Evolutionary conservation across 768 basidiomycete species (phyloP).

Genomic region (Imleria badia): DNA sequence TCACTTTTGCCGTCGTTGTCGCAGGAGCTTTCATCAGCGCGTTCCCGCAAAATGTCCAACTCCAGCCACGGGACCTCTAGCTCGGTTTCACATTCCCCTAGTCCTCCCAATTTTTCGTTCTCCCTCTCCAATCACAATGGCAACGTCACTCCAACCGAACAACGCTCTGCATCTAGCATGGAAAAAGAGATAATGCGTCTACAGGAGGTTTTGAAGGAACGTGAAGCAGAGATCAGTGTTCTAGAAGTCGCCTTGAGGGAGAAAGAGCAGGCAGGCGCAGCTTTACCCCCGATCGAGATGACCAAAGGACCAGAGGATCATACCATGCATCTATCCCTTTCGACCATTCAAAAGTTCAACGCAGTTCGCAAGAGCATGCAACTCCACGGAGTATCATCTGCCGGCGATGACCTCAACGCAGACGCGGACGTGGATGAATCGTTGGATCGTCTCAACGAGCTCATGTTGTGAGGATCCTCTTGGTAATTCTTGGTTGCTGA

Average conservation of each 20-base stretch:
- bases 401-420: constrained; percentile 24
- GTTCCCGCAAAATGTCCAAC: constrained; percentile 79
- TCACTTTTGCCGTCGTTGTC: constrained; percentile 95
- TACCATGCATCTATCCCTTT: constrained; percentile 56
- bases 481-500: constrained; percentile 2
- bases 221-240: constrained; percentile 84
- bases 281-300: not conserved
- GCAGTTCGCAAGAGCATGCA: constrained; percentile 70
- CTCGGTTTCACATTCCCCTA: constrained; percentile 59
- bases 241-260: constrained; percentile 59
- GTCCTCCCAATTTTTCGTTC: constrained; percentile 58
- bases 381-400: constrained; percentile 40
- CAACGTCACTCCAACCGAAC: constrained; percentile 36
- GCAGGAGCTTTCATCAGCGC: constrained; percentile 92
- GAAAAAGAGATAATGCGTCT: constrained; percentile 96
- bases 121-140: constrained; percentile 45
- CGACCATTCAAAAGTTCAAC: constrained; percentile 72
- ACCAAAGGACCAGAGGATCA: constrained; percentile 22
- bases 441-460: constrained; percentile 78
- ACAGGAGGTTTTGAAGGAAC: constrained; percentile 87
- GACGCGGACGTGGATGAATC: constrained; percentile 61
- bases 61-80: constrained; percentile 76
- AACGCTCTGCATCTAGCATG: constrained; percentile 80
- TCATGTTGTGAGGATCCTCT: constrained; percentile 73
- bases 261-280: constrained; percentile 25